Evolutionary conservation across 2,329 filamentous ascomycete genomes (phyloP).

Genomic region (Blastomyces parvus): DNA sequence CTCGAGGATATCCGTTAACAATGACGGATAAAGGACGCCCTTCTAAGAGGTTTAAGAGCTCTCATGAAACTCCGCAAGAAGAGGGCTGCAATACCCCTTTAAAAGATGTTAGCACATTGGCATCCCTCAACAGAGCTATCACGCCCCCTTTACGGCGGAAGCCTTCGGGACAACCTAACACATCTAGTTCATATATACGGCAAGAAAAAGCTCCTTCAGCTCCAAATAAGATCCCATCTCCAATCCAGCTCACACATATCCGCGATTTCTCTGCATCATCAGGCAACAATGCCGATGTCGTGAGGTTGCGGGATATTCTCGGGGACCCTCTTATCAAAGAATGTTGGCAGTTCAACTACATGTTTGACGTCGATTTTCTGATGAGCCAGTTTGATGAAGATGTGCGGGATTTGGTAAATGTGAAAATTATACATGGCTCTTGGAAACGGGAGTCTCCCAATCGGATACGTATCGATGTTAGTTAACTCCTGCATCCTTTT

Average conservation of each 20-base stretch:
- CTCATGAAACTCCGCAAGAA: constrained; percentile 4
- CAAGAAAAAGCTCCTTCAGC: neutral
- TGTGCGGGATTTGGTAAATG: constrained; percentile 42
- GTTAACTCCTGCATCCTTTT: constrained; percentile 12
- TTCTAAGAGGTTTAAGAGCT: constrained; percentile 14
- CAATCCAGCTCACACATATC: constrained; percentile 63
- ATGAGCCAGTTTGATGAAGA: constrained; percentile 52
- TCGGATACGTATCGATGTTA: constrained; percentile 49
- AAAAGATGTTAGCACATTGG: constrained; percentile 14
- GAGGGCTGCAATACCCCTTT: neutral
- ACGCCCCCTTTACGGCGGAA: constrained; percentile 19
- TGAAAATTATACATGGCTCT: constrained; percentile 55
- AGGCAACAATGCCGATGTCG: constrained; percentile 53
- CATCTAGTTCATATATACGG: neutral
- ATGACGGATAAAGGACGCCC: constrained; percentile 8
- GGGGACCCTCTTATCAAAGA: constrained; percentile 62
- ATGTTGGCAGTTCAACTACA: constrained; percentile 50
- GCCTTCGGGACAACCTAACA: neutral
- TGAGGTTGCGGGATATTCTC: constrained; percentile 58
- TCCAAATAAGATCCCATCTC: constrained; percentile 44
- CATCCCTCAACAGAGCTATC: constrained; percentile 25
- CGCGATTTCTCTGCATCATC: constrained; percentile 48
- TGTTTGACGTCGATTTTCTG: constrained; percentile 50
- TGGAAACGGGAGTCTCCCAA: constrained; percentile 59
- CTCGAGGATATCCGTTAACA: neutral